phyloP scores from a whole-genome alignment of 495 filamentous ascomycete genomes.

The Penicillium salamii region DNA sequence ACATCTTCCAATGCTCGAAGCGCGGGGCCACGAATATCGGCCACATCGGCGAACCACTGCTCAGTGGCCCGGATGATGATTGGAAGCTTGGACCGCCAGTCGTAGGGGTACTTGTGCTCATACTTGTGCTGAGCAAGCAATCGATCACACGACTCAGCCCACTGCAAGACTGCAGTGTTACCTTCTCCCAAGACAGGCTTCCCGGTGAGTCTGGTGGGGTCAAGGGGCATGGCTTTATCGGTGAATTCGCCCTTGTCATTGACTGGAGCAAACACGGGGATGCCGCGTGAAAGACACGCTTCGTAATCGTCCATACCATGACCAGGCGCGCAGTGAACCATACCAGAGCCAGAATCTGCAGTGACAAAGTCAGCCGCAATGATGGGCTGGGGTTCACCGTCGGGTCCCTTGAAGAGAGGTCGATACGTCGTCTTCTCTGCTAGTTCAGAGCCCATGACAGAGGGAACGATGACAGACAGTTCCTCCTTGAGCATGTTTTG shows the following conservation, averaged over 20 bases:
- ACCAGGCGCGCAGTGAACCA: conserved; percentile 92
- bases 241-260: conserved; percentile 80
- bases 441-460: conserved; percentile 64
- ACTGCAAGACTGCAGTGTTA: conserved; percentile 62
- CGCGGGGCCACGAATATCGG: conserved; percentile 69
- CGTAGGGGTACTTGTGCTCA: conserved; percentile 92
- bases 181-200: conserved; percentile 63
- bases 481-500: conserved; percentile 40
- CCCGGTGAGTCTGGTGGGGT: conserved; percentile 59
- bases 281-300: conserved; percentile 63
- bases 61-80: conserved; percentile 88
- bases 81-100: conserved; percentile 93
- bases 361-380: conserved; percentile 85
- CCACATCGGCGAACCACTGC: conserved; percentile 97
- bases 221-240: conserved; percentile 63
- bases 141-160: conserved; percentile 48
- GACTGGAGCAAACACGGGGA: conserved; percentile 74
- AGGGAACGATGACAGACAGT: conserved; percentile 49
- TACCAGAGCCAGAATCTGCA: conserved; percentile 78
- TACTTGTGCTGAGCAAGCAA: conserved; percentile 68
- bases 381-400: conserved; percentile 58
- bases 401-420: conserved; percentile 55
- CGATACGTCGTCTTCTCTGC: conserved; percentile 61
- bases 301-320: conserved; percentile 97
- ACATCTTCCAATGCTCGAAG: conserved; percentile 66